phyloP scores from a whole-genome alignment of 139 green algal species.

The Desmodesmus armatus region DNA sequence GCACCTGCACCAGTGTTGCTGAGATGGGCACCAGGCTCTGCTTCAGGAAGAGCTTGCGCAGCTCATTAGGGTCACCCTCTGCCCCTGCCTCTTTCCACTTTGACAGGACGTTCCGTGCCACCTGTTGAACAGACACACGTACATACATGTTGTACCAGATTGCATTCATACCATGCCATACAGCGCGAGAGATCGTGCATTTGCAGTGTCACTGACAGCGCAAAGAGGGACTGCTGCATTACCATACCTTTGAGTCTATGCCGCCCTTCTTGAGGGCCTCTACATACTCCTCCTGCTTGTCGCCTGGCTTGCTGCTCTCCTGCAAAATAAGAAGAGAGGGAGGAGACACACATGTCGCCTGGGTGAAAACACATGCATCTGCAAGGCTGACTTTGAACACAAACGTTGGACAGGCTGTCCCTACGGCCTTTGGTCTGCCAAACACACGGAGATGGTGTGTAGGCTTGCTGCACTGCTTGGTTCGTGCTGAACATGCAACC shows the following conservation, averaged over 20 bases:
- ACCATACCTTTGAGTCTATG: not conserved
- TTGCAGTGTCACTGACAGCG: too few species aligned
- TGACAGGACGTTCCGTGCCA: constrained; percentile 18
- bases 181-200: too few species aligned
- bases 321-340: not conserved
- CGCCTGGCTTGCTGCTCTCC: not conserved
- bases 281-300: constrained; percentile 39
- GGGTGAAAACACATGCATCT: too few species aligned
- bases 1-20: constrained; percentile 27
- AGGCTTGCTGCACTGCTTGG: too few species aligned
- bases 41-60: constrained; percentile 44
- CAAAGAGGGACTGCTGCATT: not conserved
- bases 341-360: too few species aligned
- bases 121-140: not conserved
- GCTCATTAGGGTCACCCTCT: constrained; percentile 31
- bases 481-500: too few species aligned
- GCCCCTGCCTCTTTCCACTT: constrained; percentile 40
- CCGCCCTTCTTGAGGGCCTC: constrained; percentile 20
- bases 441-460: too few species aligned
- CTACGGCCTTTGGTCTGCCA: too few species aligned
- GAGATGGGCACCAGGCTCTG: constrained; percentile 40
- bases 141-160: too few species aligned
- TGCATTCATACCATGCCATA: too few species aligned
- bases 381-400: not conserved
- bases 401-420: too few species aligned